Conservation (phyloP, 495 filamentous ascomycete genomes). For the Aspergillus leporis region DNA sequence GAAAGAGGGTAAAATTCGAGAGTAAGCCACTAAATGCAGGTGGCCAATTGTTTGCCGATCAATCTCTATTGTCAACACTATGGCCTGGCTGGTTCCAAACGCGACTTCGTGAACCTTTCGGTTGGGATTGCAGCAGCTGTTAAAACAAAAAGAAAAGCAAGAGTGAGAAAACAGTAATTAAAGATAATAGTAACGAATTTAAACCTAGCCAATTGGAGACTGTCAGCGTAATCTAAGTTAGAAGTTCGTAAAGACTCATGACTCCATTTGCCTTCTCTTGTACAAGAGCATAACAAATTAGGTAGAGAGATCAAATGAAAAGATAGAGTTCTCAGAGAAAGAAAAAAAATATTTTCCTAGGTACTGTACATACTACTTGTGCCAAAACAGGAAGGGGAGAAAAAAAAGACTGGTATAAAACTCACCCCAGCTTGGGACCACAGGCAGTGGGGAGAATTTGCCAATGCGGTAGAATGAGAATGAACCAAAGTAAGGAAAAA, state of each 20-base stretch:
- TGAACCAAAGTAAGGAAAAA: conserved; percentile 9
- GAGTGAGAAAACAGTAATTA: conserved; percentile 10
- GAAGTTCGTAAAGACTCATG: not conserved
- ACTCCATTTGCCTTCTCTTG: not conserved
- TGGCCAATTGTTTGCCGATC: not conserved
- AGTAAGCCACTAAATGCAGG: too few relatives aligned
- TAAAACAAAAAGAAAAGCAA: not conserved
- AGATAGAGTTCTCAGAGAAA: not conserved
- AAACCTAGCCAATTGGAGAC: not conserved
- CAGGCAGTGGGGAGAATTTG: conserved; percentile 15
- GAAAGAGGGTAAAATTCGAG: not conserved
- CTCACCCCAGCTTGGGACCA: conserved; percentile 20
- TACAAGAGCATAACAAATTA: not conserved
- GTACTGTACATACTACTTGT: not conserved
- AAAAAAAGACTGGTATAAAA: conserved; percentile 3
- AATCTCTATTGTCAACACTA: not conserved
- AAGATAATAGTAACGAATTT: conserved; percentile 9
- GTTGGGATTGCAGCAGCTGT: not conserved
- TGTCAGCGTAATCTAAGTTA: not conserved
- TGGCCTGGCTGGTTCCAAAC: not conserved
- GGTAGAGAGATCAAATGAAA: not conserved
- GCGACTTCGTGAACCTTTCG: not conserved
- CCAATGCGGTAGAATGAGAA: conserved; percentile 10
- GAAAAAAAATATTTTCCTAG: not conserved
- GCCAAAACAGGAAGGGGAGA: not conserved